Base-by-base conservation (phyloP, 2,329 filamentous ascomycete species). In the Colletotrichum limetticola region DNA sequence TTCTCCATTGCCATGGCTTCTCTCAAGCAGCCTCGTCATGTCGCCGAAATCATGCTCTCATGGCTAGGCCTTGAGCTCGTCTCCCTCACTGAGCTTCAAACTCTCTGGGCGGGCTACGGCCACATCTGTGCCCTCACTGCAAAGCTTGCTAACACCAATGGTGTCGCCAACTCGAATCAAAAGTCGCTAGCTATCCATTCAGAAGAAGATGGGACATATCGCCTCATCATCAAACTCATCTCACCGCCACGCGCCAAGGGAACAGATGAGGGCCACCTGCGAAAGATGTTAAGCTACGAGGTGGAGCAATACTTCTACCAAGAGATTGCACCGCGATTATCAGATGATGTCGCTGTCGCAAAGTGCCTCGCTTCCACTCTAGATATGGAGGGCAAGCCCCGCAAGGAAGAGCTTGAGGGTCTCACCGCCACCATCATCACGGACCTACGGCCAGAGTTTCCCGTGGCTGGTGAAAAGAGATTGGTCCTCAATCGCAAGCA, bases 271-370 rank as follows among this genome's bases (percentile, higher is more conserved):
- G 90, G 91, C 0, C 91, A 93, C 75, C 76, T 90, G 0, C 87
- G 91, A 7, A 93, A 93, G 77, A 86, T 93, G 71, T 79, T 93
- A 32, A 92, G 90, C 77, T 93, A 93, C 75, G 85, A 91, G 58
- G 89, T 92, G 4, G 91, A 93, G 79, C 90, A 91, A 76, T 87
- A 87, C 75, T 93, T 93, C 75, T 93, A 93, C 78, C 83, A 82
- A 1, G 78, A 87, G 2, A 79, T 93, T 12, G 89, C 89, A 0
- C 87, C 89, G 0, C 78, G 77, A 0, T 78, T 93, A 1, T 77
- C 81, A 0, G 77, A 80, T 0, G 78, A 82, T 0, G 78, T 88
- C 1, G 83, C 85, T 0, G 86, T 91, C 1, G 88, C 90, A 0
- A 80, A 83, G 24, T 90, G 87, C 46, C 71, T 91, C 2, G 84